Evolutionary conservation across 2,329 filamentous ascomycete genomes (phyloP).

Genomic region (Penicillium vulpinum): DNA sequence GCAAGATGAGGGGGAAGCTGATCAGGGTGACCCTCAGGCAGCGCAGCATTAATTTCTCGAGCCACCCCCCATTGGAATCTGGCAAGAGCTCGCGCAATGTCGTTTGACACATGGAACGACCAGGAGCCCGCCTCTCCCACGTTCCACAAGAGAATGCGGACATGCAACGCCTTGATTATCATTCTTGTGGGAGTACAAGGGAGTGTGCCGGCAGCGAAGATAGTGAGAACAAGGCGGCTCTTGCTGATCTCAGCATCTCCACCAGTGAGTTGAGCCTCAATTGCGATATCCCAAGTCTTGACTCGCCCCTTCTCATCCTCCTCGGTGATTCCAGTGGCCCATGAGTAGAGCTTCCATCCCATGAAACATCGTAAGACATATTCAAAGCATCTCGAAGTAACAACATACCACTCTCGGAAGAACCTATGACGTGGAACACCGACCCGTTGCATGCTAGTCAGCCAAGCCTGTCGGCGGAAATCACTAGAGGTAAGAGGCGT

Average conservation of each 20-base stretch:
- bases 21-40: slow-evolving; percentile 59
- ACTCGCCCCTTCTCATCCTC: slow-evolving; percentile 84
- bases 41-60: slow-evolving; percentile 56
- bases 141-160: slow-evolving; percentile 85
- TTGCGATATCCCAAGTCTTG: slow-evolving; percentile 89
- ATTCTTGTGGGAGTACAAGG: slow-evolving; percentile 78
- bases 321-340: slow-evolving; percentile 74
- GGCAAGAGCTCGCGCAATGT: slow-evolving; percentile 71
- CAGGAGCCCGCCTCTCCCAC: slow-evolving; percentile 66
- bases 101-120: slow-evolving; percentile 64
- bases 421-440: slow-evolving; percentile 89
- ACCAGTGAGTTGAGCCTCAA: slow-evolving; percentile 88
- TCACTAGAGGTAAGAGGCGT: slow-evolving; percentile 73
- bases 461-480: slow-evolving; percentile 84
- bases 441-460: slow-evolving; percentile 87
- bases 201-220: slow-evolving; percentile 83
- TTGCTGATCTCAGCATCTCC: slow-evolving; percentile 88
- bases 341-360: slow-evolving; percentile 73
- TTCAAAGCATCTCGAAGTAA: slow-evolving; percentile 77
- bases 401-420: slow-evolving; percentile 77
- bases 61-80: slow-evolving; percentile 80
- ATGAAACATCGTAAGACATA: slow-evolving; percentile 76
- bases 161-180: slow-evolving; percentile 90
- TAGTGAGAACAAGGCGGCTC: slow-evolving; percentile 78
- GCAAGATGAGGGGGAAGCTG: slow-evolving; percentile 74